Base-by-base conservation (phyloP, 805 yeast species). In the Metahyphopichia silvanorum region DNA sequence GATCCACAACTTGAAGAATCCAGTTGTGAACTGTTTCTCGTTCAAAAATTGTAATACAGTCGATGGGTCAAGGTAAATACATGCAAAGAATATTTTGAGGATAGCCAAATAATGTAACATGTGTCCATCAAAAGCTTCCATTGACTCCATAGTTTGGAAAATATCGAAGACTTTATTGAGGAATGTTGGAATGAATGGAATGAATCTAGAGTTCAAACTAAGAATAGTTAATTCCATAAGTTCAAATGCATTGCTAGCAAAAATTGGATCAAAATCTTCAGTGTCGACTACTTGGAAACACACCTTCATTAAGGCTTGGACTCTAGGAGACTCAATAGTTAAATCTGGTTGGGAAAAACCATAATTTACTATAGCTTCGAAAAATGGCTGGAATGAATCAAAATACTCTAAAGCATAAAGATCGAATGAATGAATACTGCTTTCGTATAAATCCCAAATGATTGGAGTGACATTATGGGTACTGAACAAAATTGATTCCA, bases 381-480 rank as follows among this genome's bases (percentile, higher is more conserved):
- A 74, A 49, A 74, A 76, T n/a, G 77, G 71, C 29, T 66, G 63
- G 51, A 73, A 77, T 13, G 63, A 60, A 46, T 76, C 81, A 47
- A 76, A 74, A 51, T 69, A 78, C 43, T 78, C 83, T 43, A 60
- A 57, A 1, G 82, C 83, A 48, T 73, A 78, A 1, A 77, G 73
- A 42, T 75, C 77, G 51, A 77, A 78, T 0, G 79, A 64, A 21
- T 69, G 74, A 25, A 77, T 51, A 21, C 74, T 66, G 25, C 64
- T 65, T 31, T 68, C 60, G 43, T 62, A 74, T 32, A 76, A 49
- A 19, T 60, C 67, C 85, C 85, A 78, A 43, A 76, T 55, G 4
- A 58, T 57, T 6, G 78, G 76, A 1, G 77, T 60, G 36, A 76
- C 71, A 18, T 53, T 57, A 37, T 60, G 58, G 33, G 81, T 76